Conservation (phyloP, 768 basidiomycete genomes). For the Mycena galopus region DNA sequence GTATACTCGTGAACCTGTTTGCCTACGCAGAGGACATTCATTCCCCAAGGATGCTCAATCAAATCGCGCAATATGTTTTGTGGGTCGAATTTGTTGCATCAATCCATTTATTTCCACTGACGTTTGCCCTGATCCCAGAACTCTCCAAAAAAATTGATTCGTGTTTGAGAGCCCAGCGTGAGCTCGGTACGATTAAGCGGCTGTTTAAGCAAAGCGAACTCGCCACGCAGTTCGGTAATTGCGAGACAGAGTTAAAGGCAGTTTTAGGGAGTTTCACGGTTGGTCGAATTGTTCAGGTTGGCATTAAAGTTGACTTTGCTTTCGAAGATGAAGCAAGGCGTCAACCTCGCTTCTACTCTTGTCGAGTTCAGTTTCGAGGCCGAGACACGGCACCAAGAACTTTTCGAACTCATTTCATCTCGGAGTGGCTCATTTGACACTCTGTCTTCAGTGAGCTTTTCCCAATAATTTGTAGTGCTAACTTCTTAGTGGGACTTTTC, state of each 20-base stretch:
- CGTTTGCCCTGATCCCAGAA: neutral
- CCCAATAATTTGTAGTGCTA: neutral
- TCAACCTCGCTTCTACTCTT: neutral
- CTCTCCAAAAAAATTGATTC: neutral
- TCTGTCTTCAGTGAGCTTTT: neutral
- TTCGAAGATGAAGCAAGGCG: neutral
- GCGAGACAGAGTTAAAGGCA: neutral
- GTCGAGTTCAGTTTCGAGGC: neutral
- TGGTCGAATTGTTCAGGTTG: neutral
- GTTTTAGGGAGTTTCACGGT: neutral
- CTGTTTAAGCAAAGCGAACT: constrained; percentile 15
- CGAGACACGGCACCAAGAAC: constrained; percentile 21
- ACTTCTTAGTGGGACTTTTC: neutral
- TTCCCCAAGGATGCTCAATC: neutral
- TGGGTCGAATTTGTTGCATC: neutral
- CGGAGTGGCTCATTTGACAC: neutral
- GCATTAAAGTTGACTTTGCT: neutral
- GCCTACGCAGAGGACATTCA: neutral
- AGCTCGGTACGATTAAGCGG: neutral
- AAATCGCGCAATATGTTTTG: neutral
- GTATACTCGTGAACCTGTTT: neutral
- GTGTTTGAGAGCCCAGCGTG: constrained; percentile 1
- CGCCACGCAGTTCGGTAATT: neutral
- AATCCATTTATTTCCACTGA: neutral
- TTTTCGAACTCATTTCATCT: constrained; percentile 9